A percentile compares a stretch with the other conserved stretches of the same genome.
phyloP scores from a whole-genome alignment of 441 rosid species.

The Populus hybrid region DNA sequence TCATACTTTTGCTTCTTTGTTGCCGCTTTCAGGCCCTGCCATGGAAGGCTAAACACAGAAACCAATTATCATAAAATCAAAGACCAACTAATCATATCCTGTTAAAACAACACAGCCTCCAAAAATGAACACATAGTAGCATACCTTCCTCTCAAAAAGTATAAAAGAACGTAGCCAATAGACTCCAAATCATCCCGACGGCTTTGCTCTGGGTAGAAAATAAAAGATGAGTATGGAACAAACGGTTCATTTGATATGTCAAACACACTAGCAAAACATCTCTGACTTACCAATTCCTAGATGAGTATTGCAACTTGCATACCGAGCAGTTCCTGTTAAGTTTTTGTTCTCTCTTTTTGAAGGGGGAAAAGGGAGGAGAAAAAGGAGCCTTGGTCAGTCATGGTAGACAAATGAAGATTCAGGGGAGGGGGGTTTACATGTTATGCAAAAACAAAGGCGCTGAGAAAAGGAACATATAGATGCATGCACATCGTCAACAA shows the following conservation, averaged over 20 bases:
- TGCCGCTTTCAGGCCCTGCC: constrained; percentile 96
- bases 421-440: background rate
- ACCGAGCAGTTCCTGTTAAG: constrained; percentile 65
- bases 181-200: constrained; percentile 69
- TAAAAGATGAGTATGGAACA: background rate
- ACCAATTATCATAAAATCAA: background rate
- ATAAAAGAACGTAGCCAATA: constrained; percentile 53
- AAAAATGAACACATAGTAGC: background rate
- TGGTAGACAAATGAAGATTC: background rate
- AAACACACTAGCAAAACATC: constrained; percentile 25
- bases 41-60: constrained; percentile 69
- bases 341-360: constrained; percentile 53
- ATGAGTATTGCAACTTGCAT: constrained; percentile 68
- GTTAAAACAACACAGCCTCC: background rate
- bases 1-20: constrained; percentile 94
- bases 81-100: background rate
- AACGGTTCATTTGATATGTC: background rate
- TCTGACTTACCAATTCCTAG: constrained; percentile 58
- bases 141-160: constrained; percentile 71
- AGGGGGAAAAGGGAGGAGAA: background rate
- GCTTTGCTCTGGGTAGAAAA: constrained; percentile 43
- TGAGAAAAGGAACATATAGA: background rate
- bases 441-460: too few species aligned
- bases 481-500: background rate
- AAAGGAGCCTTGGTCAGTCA: background rate